Percentiles rank a stretch among this genome's conserved stretches.
phyloP scores from a whole-genome alignment of 345 rosid species.

The Citrus mangshanensis region DNA sequence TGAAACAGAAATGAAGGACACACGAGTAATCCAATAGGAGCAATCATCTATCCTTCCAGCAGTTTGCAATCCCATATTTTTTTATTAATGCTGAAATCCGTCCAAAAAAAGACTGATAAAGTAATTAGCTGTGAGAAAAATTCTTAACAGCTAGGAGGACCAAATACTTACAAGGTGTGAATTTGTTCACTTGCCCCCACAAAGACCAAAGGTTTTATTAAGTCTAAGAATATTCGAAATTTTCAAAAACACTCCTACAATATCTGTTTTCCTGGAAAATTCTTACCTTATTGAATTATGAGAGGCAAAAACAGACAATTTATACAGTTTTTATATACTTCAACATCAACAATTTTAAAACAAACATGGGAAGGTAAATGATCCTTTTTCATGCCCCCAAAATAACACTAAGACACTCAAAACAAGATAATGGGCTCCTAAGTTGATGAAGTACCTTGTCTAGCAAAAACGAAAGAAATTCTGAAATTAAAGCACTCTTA shows the following conservation, averaged over 20 bases:
- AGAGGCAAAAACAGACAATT: neutral
- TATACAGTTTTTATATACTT: neutral
- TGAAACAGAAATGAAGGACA: constrained; percentile 69
- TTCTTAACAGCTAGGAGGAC: neutral
- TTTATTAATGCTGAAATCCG: constrained; percentile 70
- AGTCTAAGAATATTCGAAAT: neutral
- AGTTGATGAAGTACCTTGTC: neutral
- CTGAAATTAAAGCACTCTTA: neutral
- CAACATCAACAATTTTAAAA: neutral
- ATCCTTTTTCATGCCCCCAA: neutral
- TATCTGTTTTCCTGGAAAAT: neutral
- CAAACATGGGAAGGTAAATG: neutral
- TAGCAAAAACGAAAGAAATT: neutral
- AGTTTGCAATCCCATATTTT: constrained; percentile 59
- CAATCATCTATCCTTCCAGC: constrained; percentile 87
- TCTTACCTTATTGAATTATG: neutral
- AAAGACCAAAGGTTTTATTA: neutral
- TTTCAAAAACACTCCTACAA: neutral
- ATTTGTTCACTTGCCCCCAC: neutral
- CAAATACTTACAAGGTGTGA: neutral
- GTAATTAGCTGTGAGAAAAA: neutral
- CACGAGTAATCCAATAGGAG: constrained; percentile 77
- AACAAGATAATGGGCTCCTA: neutral
- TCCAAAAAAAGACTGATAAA: neutral
- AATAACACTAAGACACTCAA: neutral